Evolutionary conservation across 2,329 filamentous ascomycete species (phyloP).

Genomic region (Colletotrichum chrysophilum): DNA sequence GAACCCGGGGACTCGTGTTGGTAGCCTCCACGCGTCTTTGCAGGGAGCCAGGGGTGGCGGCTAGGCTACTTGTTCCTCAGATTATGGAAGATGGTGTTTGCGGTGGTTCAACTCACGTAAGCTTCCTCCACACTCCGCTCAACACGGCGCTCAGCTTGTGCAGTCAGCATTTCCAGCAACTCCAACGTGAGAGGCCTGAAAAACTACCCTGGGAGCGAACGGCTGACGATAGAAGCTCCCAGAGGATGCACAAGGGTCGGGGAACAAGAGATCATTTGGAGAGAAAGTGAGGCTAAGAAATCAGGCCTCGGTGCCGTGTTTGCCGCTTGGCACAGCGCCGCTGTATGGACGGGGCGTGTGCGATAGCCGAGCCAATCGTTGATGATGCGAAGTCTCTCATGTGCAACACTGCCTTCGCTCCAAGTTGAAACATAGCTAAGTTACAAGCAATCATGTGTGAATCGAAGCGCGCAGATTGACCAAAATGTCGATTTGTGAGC

Average conservation of each 20-base stretch:
- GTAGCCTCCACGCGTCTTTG: not conserved
- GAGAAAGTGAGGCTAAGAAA: not conserved
- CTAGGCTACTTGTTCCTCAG: not conserved
- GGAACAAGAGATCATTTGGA: not conserved
- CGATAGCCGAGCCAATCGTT: not conserved
- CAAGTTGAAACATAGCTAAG: not conserved
- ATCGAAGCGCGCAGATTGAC: rapidly evolving
- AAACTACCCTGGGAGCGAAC: rapidly evolving
- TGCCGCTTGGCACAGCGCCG: not conserved
- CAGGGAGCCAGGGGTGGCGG: not conserved
- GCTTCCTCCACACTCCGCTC: too few species aligned
- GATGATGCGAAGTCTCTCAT: not conserved
- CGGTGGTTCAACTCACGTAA: not conserved
- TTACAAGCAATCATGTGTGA: not conserved
- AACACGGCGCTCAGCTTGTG: not conserved
- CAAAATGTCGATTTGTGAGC: not conserved
- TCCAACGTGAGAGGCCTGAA: not conserved
- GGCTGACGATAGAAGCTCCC: not conserved
- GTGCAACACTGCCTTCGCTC: not conserved
- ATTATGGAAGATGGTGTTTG: rapidly evolving
- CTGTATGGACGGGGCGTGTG: not conserved
- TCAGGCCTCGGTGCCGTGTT: not conserved
- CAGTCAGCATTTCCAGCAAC: not conserved
- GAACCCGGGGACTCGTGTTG: not conserved
- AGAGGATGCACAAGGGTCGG: not conserved